These are phyloP conservation scores for Nicotiana paniculata DNA, from an alignment of 257 asterid genomes.

Conservation along the genomic window DNA sequence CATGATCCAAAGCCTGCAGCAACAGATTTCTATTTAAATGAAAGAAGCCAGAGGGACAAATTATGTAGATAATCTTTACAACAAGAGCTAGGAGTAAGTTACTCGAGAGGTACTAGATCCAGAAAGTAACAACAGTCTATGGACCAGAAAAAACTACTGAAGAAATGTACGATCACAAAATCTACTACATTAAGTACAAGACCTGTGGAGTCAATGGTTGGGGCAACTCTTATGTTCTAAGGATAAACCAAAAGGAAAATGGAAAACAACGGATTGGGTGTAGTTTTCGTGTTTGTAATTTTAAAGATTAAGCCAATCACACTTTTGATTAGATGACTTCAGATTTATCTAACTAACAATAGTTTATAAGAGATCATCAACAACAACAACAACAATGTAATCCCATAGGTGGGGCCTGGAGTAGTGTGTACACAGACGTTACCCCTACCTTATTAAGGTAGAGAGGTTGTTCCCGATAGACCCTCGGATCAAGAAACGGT, in stretches of 20 bases:
- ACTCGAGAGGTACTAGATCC: background rate
- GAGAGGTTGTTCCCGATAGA: no score
- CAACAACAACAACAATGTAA: no score
- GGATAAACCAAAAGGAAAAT: background rate
- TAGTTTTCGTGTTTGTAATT: background rate
- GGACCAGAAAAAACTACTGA: background rate
- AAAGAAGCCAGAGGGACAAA: background rate
- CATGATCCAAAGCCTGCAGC: conserved; percentile 83
- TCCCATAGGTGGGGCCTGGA: no score
- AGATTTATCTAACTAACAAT: background rate
- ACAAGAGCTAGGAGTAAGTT: background rate
- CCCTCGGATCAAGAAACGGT: no score
- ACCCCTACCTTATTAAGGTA: no score
- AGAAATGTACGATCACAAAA: background rate
- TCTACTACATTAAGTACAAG: background rate
- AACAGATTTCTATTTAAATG: background rate
- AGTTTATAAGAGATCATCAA: no score
- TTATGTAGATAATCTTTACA: background rate
- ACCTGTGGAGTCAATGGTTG: background rate
- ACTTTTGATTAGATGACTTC: background rate
- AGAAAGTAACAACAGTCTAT: background rate
- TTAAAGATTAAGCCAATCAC: no score
- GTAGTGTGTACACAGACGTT: no score
- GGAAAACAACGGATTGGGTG: background rate
- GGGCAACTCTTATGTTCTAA: background rate